Base-by-base conservation (phyloP, 495 filamentous ascomycete species). In the Xylaria palmicola region DNA sequence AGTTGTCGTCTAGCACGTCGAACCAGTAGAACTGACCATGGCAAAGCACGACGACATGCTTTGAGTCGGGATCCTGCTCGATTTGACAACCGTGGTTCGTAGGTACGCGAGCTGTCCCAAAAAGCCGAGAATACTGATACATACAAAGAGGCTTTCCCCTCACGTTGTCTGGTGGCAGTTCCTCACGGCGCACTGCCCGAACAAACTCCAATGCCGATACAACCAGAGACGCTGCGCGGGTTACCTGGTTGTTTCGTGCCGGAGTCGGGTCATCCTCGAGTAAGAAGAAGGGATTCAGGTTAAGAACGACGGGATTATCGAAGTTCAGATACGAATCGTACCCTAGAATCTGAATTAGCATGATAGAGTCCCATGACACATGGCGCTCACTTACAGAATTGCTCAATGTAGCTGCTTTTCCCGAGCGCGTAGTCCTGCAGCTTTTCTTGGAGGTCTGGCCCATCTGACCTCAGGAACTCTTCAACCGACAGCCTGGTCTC, bases 11-110 rank as follows among this genome's bases (percentile, higher is more conserved):
- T 19, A 98, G 77, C 2, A 96, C 93, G 73, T 98, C 94, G 67
- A 98, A 98, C 93, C 94, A 98, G 69, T 98, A 98, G 75, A 98
- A 96, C 64, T 98, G 94, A 10, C 95, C 95, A 64, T 91, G 90
- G 68, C 92, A 96, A 73, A 98, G 79, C 24, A 98, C 90, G n/a
- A 97, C 89, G 44, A 98, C 80, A 73, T 98, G 94, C 75, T 90
- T 95, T 15, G 92, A 87, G 3, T 83, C 83, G 1, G 91, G 88
- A 69, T 97, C 92, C 69, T 97, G 93, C 63, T 91, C 91, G 71
- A 98, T 98, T 57, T 96, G 88, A 69, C 94, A 98, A 9, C 94
- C 94, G 72, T 93, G 90, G 32, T 97, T 91, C 27, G 94, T 97
- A 0, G 94, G 94, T 17, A 98, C 87, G 63, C 94, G 88, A 57